A percentile compares a stretch with the other conserved stretches of the same genome.
phyloP scores from a whole-genome alignment of 2,329 filamentous ascomycete genomes.

The Pyricularia pennisetigena region DNA sequence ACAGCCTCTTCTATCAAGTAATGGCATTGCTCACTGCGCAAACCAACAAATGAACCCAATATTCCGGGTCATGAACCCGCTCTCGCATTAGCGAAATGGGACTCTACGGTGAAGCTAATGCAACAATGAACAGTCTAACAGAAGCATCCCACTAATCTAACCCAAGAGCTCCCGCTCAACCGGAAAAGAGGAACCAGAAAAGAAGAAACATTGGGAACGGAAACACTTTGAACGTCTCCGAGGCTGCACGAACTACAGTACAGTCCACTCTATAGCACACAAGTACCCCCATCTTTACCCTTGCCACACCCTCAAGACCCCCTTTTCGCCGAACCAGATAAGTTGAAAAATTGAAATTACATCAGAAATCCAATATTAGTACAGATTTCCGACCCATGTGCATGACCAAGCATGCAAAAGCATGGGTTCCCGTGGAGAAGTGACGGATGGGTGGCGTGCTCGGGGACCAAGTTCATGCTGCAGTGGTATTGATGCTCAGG shows the following conservation, averaged over 20 bases:
- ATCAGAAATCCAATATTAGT: neutral
- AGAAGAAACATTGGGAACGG: neutral
- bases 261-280: too few relatives aligned
- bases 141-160: neutral
- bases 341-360: neutral
- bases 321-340: neutral
- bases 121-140: neutral
- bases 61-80: neutral
- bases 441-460: neutral
- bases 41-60: neutral
- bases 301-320: neutral
- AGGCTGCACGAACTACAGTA: neutral
- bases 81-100: neutral
- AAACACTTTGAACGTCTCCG: neutral
- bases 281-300: neutral
- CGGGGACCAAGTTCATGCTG: neutral
- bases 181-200: neutral
- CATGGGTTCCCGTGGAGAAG: neutral
- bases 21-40: neutral
- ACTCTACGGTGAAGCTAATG: neutral
- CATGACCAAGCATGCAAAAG: neutral
- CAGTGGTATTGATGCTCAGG: neutral
- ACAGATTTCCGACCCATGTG: neutral
- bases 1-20: neutral
- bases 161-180: neutral